Conservation (phyloP, 2,329 filamentous ascomycete genomes). For the Paramyrothecium roridum region DNA sequence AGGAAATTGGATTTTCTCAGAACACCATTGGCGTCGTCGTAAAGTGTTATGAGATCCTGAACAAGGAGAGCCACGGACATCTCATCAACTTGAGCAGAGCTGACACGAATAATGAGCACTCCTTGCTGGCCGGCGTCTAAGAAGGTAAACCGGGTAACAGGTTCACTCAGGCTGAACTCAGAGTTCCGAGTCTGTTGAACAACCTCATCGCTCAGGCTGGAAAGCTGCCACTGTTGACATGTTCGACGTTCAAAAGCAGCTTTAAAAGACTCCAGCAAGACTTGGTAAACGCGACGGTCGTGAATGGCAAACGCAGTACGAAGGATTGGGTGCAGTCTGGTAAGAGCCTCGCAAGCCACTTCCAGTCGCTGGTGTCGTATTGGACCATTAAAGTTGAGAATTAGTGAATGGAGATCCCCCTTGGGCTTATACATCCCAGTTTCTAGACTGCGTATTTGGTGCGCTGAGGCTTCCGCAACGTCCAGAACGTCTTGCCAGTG, state of each 20-base stretch:
- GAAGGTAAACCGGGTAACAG: conserved; percentile 48
- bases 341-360: conserved; percentile 41
- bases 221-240: conserved; percentile 36
- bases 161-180: conserved; percentile 36
- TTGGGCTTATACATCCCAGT: conserved; percentile 39
- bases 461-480: conserved; percentile 43
- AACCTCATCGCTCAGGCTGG: conserved; percentile 33
- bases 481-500: conserved; percentile 41
- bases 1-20: conserved; percentile 40
- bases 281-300: conserved; percentile 45
- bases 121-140: conserved; percentile 46
- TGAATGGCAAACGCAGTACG: conserved; percentile 51
- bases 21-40: conserved; percentile 31
- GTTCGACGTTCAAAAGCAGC: conserved; percentile 41
- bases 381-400: conserved; percentile 43
- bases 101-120: conserved; percentile 43
- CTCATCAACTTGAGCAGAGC: conserved; percentile 47
- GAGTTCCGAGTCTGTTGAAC: conserved; percentile 39
- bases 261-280: conserved; percentile 37
- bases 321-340: conserved; percentile 45
- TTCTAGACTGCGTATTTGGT: conserved; percentile 47
- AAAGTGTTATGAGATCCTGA: conserved; percentile 45
- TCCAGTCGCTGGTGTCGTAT: conserved; percentile 41
- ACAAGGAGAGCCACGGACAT: conserved; percentile 41
- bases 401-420: conserved; percentile 44